Base-by-base conservation (phyloP, 2,329 filamentous ascomycete species). In the Cladophialophora bantiana region DNA sequence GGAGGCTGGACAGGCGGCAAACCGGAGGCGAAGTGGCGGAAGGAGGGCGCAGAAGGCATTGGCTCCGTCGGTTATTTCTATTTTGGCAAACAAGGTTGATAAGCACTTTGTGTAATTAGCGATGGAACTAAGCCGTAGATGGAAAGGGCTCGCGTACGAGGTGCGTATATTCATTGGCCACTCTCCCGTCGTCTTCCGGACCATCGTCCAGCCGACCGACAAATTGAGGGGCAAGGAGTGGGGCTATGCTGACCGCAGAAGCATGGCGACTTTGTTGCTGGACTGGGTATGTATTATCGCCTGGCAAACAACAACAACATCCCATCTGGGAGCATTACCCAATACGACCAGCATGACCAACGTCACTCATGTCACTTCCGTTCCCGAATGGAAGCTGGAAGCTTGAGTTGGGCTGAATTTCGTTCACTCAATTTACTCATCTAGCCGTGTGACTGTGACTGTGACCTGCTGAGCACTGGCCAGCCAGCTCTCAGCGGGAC, bases 161-260 rank as follows among this genome's bases (percentile, higher is more conserved):
- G 7, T 40, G 60, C 36, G 42, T 59, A 64, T 58, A 59, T 55
- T 20, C 13, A 59, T 64, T 56, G 53, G 60, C 53, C 32, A 18
- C 13, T 9, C 12, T 26, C 3, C 26, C 26, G 26, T 26, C 15
- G n/a, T 26, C 36, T n/a, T 12, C 45, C 60, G 42, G 60, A 55
- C 55, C 12, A 20, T 63, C 35, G 26, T 63, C 60, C 26, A 48
- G 45, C 60, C 60, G 59, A 54, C 26, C 26, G 13, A 31, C 55
- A 26, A 18, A 55, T 55, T 55, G 53, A 6, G n/a, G 50, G 42
- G 35, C 18, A 62, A 45, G 12, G 35, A 15, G n/a, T 32, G 40
- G 42, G 61, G 65, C 57, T 35, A 42, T 65, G 65, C 65, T 65
- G 65, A 68, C 65, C 52, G 65, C 62, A 64, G 65, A 52, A 34